A percentile compares a stretch with the other conserved stretches of the same genome.
Evolutionary conservation across 371 early-diverging fungal species (phyloP).

Genomic region (Nematocida minor): DNA sequence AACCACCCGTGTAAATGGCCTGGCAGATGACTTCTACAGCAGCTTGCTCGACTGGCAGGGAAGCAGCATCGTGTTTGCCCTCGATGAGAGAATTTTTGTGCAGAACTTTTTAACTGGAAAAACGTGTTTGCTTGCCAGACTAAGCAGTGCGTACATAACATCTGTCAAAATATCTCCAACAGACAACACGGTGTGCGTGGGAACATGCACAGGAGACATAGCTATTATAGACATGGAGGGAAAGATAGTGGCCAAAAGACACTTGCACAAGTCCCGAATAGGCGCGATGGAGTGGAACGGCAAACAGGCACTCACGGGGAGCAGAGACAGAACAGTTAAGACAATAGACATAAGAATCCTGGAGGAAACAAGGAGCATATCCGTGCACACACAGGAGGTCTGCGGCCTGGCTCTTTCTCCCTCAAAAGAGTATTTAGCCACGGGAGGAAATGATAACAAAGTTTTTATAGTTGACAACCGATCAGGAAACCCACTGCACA

Average conservation of each 20-base stretch:
- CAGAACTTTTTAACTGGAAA: constrained; percentile 59
- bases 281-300: constrained; percentile 59
- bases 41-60: constrained; percentile 64
- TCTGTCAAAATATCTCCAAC: constrained; percentile 53
- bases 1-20: constrained; percentile 20
- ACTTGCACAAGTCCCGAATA: constrained; percentile 59
- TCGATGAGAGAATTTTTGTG: constrained; percentile 53
- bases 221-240: constrained; percentile 44
- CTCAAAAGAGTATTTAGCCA: constrained; percentile 50
- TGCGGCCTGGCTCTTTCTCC: constrained; percentile 61
- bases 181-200: constrained; percentile 43
- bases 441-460: constrained; percentile 66
- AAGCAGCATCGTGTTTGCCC: constrained; percentile 58
- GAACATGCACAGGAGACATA: constrained; percentile 53
- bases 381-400: constrained; percentile 63
- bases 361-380: constrained; percentile 32
- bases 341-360: constrained; percentile 57
- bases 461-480: constrained; percentile 61
- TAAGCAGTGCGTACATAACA: constrained; percentile 46
- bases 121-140: constrained; percentile 32
- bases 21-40: constrained; percentile 66
- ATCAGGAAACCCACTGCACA: constrained; percentile 23
- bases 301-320: constrained; percentile 57
- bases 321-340: constrained; percentile 62
- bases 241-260: constrained; percentile 16